Base-by-base conservation (phyloP, 2,329 filamentous ascomycete species). In the Pseudogymnoascus sp. region DNA sequence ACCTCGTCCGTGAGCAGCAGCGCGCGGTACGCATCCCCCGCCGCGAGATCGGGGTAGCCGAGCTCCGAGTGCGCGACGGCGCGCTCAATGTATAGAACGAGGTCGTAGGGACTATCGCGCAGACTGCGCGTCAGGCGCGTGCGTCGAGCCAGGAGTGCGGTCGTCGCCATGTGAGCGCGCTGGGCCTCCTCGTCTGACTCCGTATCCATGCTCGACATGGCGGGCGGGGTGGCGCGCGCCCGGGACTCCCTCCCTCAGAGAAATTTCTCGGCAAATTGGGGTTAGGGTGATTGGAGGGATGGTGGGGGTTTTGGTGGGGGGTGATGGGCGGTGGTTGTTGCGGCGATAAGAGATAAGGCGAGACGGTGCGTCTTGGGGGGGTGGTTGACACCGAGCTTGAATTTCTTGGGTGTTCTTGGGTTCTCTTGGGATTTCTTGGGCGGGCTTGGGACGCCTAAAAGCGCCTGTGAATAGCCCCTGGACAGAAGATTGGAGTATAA, bases 11-110 rank as follows among this genome's bases (percentile, higher is more conserved):
- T 84, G 56, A 99, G 79, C 3, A 96, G 83, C n/a, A 97, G 81
- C 1, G 93, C 92, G 63, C 89, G 88, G 74, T 97, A 97, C 4
- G 91, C 91, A 78, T 97, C 93, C 36, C 91, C 91, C 10, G 89
- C 88, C 4, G 92, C 92, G 40, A 99, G 84, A 74, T 99, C 95
- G 0, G 91, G 91, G 74, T 96, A 97, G 38, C 86, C 90, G 56
- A 97, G 81, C 53, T 85, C 79, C 14, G 86, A 83, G 74, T 97
- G 86, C 44, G 89, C 79, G 36, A 83, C 78, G 23, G 91, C 91
- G 34, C 93, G 85, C 67, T 88, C 82, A 63, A 90, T 78, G 67
- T 87, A 88, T 6, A 88, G 78, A 62, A 89, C 78, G 37, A 86
- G 74, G 69, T 89, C 85, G 70, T 87, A 88, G 1, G 85, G 82